phyloP scores from a whole-genome alignment of 2,329 filamentous ascomycete species.

The Chalara sp. region DNA sequence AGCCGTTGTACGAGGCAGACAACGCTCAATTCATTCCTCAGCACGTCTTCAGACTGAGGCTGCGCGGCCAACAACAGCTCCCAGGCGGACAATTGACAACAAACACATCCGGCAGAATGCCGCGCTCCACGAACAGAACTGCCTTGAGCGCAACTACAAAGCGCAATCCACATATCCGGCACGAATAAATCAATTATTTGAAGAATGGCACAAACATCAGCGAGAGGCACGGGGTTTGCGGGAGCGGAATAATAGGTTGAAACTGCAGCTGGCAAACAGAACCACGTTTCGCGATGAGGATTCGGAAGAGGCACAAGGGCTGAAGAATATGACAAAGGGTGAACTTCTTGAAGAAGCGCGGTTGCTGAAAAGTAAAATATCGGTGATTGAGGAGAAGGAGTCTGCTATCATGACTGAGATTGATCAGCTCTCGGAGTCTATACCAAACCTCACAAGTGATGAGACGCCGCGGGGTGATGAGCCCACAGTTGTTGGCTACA shows the following conservation, averaged over 20 bases:
- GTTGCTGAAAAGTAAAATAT: conserved; percentile 55
- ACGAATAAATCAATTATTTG: conserved; percentile 48
- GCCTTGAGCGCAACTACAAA: conserved; percentile 76
- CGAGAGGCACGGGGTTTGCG: conserved; percentile 52
- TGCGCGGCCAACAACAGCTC: conserved; percentile 56
- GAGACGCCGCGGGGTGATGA: conserved; percentile 66
- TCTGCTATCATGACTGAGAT: conserved; percentile 57
- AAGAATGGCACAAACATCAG: conserved; percentile 55
- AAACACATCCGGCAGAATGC: conserved; percentile 86
- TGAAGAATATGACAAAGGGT: conserved; percentile 34
- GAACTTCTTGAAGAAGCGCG: conserved; percentile 58
- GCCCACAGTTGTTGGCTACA: conserved; percentile 62
- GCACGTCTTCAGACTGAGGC: conserved; percentile 10
- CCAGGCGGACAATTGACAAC: conserved; percentile 73
- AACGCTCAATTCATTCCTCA: conserved; percentile 16
- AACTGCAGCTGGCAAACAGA: conserved; percentile 48
- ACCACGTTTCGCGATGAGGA: conserved; percentile 36
- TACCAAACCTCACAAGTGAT: conserved; percentile 80
- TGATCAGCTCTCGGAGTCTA: conserved; percentile 63
- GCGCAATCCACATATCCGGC: conserved; percentile 45
- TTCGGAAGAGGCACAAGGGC: conserved; percentile 17
- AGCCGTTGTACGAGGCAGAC: conserved; percentile 3
- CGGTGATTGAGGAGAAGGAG: conserved; percentile 55
- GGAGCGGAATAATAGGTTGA: conserved; percentile 60
- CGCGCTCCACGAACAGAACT: conserved; percentile 75